phyloP scores from a whole-genome alignment of 1,139 yeast species.

The Kodamaea derodonti region DNA sequence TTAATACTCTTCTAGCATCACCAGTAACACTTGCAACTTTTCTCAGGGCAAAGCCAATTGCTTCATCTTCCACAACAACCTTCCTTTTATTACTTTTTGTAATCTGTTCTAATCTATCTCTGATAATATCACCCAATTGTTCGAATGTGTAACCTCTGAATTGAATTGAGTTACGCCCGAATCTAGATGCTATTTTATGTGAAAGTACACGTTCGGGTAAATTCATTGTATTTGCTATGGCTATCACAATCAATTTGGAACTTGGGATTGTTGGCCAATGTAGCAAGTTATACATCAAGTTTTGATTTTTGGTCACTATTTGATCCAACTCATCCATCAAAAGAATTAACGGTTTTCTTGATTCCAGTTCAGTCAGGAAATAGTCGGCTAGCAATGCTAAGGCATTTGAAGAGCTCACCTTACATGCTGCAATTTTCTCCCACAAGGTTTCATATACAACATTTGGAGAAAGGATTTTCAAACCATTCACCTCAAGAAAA shows the following conservation, averaged over 20 bases:
- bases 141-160: conserved; percentile 85
- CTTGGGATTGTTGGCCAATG: conserved; percentile 90
- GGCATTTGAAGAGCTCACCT: conserved; percentile 64
- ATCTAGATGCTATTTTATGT: conserved; percentile 85
- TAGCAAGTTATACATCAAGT: conserved; percentile 91
- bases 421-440: conserved; percentile 65
- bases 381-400: conserved; percentile 37
- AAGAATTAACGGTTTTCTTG: conserved; percentile 61
- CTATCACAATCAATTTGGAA: conserved; percentile 81
- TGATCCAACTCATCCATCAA: conserved; percentile 92
- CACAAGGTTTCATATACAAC: conserved; percentile 83
- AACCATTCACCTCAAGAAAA: conserved; percentile 85
- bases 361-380: conserved; percentile 21
- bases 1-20: conserved; percentile 91
- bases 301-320: conserved; percentile 77
- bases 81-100: conserved; percentile 36
- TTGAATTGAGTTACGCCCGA: conserved; percentile 83
- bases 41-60: conserved; percentile 87
- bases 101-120: conserved; percentile 60
- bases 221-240: conserved; percentile 97
- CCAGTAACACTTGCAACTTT: conserved; percentile 96
- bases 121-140: conserved; percentile 73
- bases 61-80: conserved; percentile 61
- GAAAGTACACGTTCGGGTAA: conserved; percentile 85
- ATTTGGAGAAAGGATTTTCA: conserved; percentile 78